Evolutionary conservation across 2,329 filamentous ascomycete genomes (phyloP).

Genomic region (Acrocalymma vagum): DNA sequence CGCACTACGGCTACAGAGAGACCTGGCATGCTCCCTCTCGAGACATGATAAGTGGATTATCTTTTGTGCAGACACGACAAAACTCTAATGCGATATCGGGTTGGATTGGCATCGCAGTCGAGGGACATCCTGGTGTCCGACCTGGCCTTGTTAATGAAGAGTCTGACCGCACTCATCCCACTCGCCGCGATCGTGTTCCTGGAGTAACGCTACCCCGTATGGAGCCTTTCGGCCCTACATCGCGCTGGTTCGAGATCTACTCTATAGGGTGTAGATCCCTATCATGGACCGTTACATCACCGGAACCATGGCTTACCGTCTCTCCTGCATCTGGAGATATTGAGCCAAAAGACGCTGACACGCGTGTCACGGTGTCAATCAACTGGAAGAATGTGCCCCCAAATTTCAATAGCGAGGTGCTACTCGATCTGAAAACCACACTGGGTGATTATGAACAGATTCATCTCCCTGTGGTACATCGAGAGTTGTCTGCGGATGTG

Average conservation of each 20-base stretch:
- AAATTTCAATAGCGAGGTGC: background rate
- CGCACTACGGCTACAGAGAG: constrained; percentile 25
- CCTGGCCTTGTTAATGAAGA: constrained; percentile 58
- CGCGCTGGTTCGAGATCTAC: constrained; percentile 6
- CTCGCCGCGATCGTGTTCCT: constrained; percentile 54
- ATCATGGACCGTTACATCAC: too few species aligned
- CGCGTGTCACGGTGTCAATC: background rate
- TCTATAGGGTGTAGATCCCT: too few species aligned
- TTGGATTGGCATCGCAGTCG: constrained; percentile 66
- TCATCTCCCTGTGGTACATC: constrained; percentile 8
- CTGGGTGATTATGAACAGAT: constrained; percentile 5
- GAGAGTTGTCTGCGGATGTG: constrained; percentile 2
- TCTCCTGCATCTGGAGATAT: too few species aligned
- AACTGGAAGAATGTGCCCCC: background rate
- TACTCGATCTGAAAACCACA: background rate
- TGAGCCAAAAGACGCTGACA: background rate
- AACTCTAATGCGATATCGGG: constrained; percentile 62
- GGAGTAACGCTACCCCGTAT: constrained; percentile 6
- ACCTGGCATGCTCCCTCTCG: constrained; percentile 72
- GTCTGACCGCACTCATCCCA: constrained; percentile 68
- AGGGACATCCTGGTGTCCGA: constrained; percentile 53
- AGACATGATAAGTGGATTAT: constrained; percentile 66
- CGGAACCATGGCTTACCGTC: too few species aligned
- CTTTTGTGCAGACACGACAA: constrained; percentile 61
- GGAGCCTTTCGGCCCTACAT: constrained; percentile 5